phyloP scores from a whole-genome alignment of 768 basidiomycete genomes.

The Termitomyces bulborhizus region DNA sequence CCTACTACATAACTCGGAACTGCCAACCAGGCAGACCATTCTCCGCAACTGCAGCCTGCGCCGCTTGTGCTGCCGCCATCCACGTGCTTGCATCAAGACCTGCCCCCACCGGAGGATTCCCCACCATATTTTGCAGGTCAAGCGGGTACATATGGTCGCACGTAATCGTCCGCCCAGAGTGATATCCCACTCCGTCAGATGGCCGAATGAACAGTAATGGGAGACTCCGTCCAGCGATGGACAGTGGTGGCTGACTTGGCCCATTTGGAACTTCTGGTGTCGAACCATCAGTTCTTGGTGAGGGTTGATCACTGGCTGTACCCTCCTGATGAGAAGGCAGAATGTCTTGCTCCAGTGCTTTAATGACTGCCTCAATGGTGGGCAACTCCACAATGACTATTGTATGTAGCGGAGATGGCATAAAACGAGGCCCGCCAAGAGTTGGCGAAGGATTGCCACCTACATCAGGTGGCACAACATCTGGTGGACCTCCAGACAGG shows the following conservation, averaged over 20 bases:
- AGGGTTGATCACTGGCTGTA: constrained; percentile 29
- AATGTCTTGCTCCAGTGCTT: constrained; percentile 70
- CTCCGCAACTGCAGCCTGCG: constrained; percentile 62
- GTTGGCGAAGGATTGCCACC: constrained; percentile 22
- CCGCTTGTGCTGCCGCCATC: constrained; percentile 71
- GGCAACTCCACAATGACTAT: constrained; percentile 87
- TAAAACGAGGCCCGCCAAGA: constrained; percentile 40
- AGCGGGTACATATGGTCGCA: constrained; percentile 80
- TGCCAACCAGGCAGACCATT: constrained; percentile 75
- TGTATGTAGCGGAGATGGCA: constrained; percentile 58
- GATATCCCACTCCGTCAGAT: constrained; percentile 83
- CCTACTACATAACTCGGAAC: constrained; percentile 63
- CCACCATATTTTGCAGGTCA: constrained; percentile 50
- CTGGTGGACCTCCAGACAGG: constrained; percentile 32
- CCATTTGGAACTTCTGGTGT: constrained; percentile 21
- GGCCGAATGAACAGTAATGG: constrained; percentile 79
- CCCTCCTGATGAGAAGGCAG: constrained; percentile 37
- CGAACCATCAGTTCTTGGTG: constrained; percentile 20
- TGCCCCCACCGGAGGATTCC: constrained; percentile 38
- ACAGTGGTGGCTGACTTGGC: constrained; percentile 30
- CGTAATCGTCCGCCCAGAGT: constrained; percentile 78
- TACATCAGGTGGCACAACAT: constrained; percentile 23
- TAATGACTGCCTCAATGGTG: constrained; percentile 64
- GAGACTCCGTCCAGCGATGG: constrained; percentile 64
- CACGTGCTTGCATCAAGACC: constrained; percentile 54